A percentile compares a stretch with the other conserved stretches of the same genome.
Evolutionary conservation across 2,329 filamentous ascomycete genomes (phyloP).

Genomic region (Aureobasidium sp.): DNA sequence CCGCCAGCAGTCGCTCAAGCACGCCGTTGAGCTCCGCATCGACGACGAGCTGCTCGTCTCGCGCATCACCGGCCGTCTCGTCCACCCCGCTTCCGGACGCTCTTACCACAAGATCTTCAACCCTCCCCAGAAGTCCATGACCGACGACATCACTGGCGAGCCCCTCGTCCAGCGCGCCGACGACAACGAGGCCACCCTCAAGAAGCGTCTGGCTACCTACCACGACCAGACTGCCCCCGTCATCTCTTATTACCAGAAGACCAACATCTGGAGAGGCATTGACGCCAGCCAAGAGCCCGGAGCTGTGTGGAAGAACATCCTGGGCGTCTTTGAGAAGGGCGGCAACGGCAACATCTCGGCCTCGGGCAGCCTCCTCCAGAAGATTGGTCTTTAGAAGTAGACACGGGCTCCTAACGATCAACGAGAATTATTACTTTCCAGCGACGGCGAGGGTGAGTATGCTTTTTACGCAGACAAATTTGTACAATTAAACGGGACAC

Average conservation of each 20-base stretch:
- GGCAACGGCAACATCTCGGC: conserved; percentile 28
- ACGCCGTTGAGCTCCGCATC: conserved; percentile 94
- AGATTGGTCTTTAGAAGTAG: conserved; percentile 49
- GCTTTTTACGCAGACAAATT: background rate
- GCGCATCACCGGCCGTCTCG: conserved; percentile 89
- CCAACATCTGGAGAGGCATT: conserved; percentile 91
- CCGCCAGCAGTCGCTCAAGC: conserved; percentile 78
- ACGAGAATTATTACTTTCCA: conserved; percentile 7
- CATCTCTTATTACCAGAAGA: conserved; percentile 93
- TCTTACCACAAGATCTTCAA: conserved; percentile 99
- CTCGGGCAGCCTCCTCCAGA: conserved; percentile 43
- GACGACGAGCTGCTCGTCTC: conserved; percentile 89
- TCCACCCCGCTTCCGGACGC: conserved; percentile 93
- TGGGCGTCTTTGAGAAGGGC: conserved; percentile 65
- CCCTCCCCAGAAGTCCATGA: conserved; percentile 90
- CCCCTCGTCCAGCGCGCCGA: conserved; percentile 92
- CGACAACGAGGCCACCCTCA: conserved; percentile 91
- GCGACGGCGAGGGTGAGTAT: background rate
- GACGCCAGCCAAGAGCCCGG: conserved; percentile 95
- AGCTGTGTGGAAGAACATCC: conserved; percentile 88
- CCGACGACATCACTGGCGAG: conserved; percentile 93
- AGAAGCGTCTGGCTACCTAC: conserved; percentile 90
- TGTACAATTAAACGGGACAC: conserved; percentile 12
- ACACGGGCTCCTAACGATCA: background rate
- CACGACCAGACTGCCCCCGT: conserved; percentile 91